Base-by-base conservation (phyloP, 2,329 filamentous ascomycete species). In the Diaporthe batatas region DNA sequence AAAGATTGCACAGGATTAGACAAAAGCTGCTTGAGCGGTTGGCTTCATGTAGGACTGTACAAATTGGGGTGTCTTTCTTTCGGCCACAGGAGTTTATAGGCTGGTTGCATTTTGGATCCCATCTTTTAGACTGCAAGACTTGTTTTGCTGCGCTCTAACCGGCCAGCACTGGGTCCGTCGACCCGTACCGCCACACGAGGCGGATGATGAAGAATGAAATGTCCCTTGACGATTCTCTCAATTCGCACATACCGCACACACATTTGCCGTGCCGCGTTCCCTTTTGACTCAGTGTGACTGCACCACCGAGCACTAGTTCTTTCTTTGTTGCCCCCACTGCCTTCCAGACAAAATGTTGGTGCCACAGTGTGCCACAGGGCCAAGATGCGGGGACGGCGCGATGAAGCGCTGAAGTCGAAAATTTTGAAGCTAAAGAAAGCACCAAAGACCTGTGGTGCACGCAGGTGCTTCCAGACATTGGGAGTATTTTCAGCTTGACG, bases 1-100 rank as follows among this genome's bases (percentile, higher is more conserved):
- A n/a, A 83, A 85, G 75, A 83, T 88, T 25, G 68, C 59, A 42
- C 47, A 73, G 47, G 57, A 70, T 6, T 72, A 73, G 58, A 68
- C 14, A 34, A 49, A 16, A 21, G 10, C 29, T 29, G 53, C 14
- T 32, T 21, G 29, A 32, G 44, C 16, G 32, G 16, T 34, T 16
- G 6, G 32, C 3, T 25, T 23, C 7, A 18, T 29, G 16, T 25
- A 16, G 18, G 18, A 53, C 23, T 57, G 53, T 51, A 53, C 29
- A 39, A 44, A 54, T 51, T 18, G 12, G 25, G 23, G 34, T 39
- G 12, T 53, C 36, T 36, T 36, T 36, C 36, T 53, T 36, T 51
- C 16, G 32, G 47, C 8, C n/a, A 25, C n/a, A 53, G 62, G 62
- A 51, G 62, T 67, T 53, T 14, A 51, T 21, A 36, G 62, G 62